Evolutionary conservation across 768 basidiomycete genomes (phyloP), one percentile per base, ranked within the genome.

Genomic region (Fomitopsis serialis): DNA sequence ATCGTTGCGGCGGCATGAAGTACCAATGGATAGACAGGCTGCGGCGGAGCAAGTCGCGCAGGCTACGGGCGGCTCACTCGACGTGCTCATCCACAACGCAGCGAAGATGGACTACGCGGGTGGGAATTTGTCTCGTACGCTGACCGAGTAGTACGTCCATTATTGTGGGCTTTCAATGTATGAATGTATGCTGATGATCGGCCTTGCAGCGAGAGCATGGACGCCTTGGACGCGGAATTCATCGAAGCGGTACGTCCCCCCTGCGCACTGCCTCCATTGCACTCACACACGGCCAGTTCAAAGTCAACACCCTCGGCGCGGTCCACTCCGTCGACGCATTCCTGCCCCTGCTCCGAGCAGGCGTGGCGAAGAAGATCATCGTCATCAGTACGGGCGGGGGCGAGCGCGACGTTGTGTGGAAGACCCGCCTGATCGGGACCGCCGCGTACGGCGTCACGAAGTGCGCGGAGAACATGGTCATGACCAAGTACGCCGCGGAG

Each of bases 21-120:
- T 32, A 32, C 21, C 22, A 21, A 45, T 45, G 15, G 13, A 29
- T 23, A n/a, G 5, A 0, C 21, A 72, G 71, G 50, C 45, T 9
- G 71, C 68, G 3, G 69, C 70, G 1, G 58, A 52, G 1, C 61
- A 66, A 32, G 60, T 67, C 1, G 57, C 61, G 1, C 61, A 53
- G 19, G 45, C 61, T 43, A 70, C 68, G 1, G 67, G 69, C 17
- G 69, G 70, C 11, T 64, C 61, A 24, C 56, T 75, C 15, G 72
- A 73, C 55, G 63, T 60, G 43, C 61, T 73, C 51, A 71, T 73
- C 47, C 70, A 73, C 56, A 74, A 73, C 47, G 73, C 71, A 17
- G 70, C 62, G 3, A 58, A 32, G 29, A 45, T 61, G 8, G 57
- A 61, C 13, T 10, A 47, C 19, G 51, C 37, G 15, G 15, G 15